Evolutionary conservation across 805 yeast species (phyloP), one percentile per base, ranked within the genome.

Genomic region (Saccharomycopsis amapae): DNA sequence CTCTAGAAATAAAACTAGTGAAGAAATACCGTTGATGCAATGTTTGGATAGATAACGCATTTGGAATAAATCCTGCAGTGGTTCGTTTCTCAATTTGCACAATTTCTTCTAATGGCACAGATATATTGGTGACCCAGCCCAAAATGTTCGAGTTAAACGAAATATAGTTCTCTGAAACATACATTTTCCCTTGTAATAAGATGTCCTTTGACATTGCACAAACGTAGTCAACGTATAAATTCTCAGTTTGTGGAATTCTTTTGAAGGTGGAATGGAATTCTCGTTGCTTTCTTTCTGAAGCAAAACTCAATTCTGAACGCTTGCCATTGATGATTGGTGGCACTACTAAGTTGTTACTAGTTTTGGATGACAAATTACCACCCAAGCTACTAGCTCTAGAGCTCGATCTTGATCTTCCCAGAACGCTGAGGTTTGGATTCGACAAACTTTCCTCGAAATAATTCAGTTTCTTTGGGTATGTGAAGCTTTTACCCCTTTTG

Each of bases 161-260:
- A 15, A 82, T 60, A 54, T 69, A 71, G 45, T 67, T 65, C 46
- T 76, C 76, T 35, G 79, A 69, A 5, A 82, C 60, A 58, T 76
- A 81, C 57, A 82, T 56, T 50, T 75, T 70, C 15, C 89, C 89
- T 51, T 82, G 89, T 15, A 79, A 68, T 26, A 82, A 61, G 33
- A 82, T 78, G 53, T 82, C 88, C 44, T 73, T 69, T 17, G 79
- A 77, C 25, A 74, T 65, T 0, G 88, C 88, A 63, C 88, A 81
- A 17, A 77, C 70, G 55, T 66, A 76, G 52, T 79, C 86, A 23
- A 72, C 78, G 34, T 81, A 65, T n/a, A 80, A 65, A 25, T 67
- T 61, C 54, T 81, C 89, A 23, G 57, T 60, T 1, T 61, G 46
- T 3, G 77, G 74, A 1, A 81, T 56, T 37, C 72, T 71, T 36